Evolutionary conservation across 2,329 filamentous ascomycete genomes (phyloP), one percentile per base, ranked within the genome.

Genomic region (Claviceps digitariae): DNA sequence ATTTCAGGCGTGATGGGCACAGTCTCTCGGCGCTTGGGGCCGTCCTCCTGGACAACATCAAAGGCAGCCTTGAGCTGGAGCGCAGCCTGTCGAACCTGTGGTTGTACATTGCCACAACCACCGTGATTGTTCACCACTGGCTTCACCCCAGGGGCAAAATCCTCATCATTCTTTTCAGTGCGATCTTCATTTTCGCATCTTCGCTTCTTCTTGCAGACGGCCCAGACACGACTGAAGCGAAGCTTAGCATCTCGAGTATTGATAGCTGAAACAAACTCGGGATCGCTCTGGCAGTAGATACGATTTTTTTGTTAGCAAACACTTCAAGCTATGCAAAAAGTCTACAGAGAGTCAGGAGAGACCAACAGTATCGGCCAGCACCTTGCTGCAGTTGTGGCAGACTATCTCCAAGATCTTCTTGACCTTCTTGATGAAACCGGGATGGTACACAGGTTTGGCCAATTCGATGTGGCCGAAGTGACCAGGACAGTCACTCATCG

Each of bases 401-500:
- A 98, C 90, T 62, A 90, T 93, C 79, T 98, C 94, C 70, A 98
- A 77, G 63, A 99, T 82, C 78, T 97, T 98, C 79, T 99, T 98
- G 73, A 95, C 90, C 76, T 97, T 97, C 70, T 88, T 94, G 74
- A 99, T 86, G 72, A 96, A 99, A 64, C 93, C 93, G 75, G 77
- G 74, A 63, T 99, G 93, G 70, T 87, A 99, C 62, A 98, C 93
- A 53, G 94, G 93, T 67, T 89, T 90, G 44, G 93, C 90, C 61
- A 99, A 79, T 73, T 98, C 94, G 63, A 98, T 98, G 72, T 98
- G 94, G 59, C 93, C 93, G 68, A 98, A 99, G 69, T 99, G 93
- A 56, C 93, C 93, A 55, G 93, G 91, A 69, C 93, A 99, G 68
- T 95, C 89, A 59, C 87, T 84, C 80, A 96, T 95, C 65, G 87